A percentile compares a stretch with the other conserved stretches of the same genome.
Evolutionary conservation across 2,329 filamentous ascomycete species (phyloP).

Genomic region (Ophiostoma tasmaniense): DNA sequence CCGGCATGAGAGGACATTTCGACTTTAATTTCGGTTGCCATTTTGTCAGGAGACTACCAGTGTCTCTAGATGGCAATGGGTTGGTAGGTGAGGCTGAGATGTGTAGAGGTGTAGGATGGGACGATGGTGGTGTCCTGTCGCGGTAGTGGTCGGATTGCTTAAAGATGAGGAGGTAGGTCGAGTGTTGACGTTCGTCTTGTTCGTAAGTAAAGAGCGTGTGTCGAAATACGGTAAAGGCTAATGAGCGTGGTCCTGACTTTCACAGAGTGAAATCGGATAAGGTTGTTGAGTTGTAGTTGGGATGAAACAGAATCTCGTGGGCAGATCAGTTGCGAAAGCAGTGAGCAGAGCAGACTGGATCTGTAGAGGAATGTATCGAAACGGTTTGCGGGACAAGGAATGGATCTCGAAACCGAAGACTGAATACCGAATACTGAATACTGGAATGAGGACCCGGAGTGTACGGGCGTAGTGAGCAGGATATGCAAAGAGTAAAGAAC

Average conservation of each 20-base stretch:
- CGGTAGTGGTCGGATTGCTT: not conserved
- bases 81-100: not conserved
- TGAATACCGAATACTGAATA: not conserved
- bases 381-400: not conserved
- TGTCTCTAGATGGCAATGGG: not conserved
- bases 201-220: conserved; percentile 5
- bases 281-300: not conserved
- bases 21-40: conserved; percentile 31
- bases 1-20: conserved; percentile 27
- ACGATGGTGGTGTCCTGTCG: not conserved
- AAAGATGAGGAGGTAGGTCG: not conserved
- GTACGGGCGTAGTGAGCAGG: not conserved
- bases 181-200: not conserved
- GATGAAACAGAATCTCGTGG: not conserved
- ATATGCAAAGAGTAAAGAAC: not conserved
- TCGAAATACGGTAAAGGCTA: conserved; percentile 21
- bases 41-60: conserved; percentile 22
- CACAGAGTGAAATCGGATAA: conserved; percentile 22
- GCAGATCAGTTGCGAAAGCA: not conserved
- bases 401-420: conserved; percentile 3
- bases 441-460: not conserved
- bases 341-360: not conserved
- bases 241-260: conserved; percentile 32
- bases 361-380: not conserved
- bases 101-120: not conserved